phyloP scores from a whole-genome alignment of 768 basidiomycete genomes.

The Butyriboletus loyo region DNA sequence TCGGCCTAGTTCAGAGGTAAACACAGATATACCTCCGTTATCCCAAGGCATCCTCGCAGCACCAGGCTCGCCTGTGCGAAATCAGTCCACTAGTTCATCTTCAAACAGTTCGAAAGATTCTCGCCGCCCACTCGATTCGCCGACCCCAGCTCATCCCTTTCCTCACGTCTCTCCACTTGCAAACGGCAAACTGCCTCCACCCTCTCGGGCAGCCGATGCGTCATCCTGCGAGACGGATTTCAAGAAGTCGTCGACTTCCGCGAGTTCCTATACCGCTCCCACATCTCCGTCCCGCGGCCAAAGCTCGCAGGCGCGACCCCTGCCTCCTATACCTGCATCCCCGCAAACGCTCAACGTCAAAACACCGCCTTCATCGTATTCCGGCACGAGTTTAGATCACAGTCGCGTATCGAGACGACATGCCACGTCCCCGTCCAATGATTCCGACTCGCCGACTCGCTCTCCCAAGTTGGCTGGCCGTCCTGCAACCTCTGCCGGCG shows the following conservation, averaged over 20 bases:
- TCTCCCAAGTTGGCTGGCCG: slow-evolving; percentile 25
- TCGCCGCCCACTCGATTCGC: slow-evolving; percentile 19
- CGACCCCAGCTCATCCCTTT: slow-evolving; percentile 5
- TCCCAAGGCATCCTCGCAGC: slow-evolving; percentile 9
- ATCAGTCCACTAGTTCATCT: slow-evolving; percentile 22
- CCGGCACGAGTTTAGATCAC: slow-evolving; percentile 20
- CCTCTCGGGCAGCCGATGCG: not conserved
- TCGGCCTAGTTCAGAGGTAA: slow-evolving; percentile 24
- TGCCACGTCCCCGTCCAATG: not conserved
- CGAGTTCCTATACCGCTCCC: slow-evolving; percentile 7
- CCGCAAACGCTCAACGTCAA: slow-evolving; percentile 20
- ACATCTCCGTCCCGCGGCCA: slow-evolving; percentile 8
- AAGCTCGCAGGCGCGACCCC: slow-evolving; percentile 13
- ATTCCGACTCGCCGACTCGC: not conserved
- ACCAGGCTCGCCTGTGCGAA: slow-evolving; percentile 17
- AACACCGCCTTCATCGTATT: slow-evolving; percentile 16
- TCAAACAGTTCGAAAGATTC: slow-evolving; percentile 27
- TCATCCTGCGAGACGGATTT: slow-evolving; percentile 12
- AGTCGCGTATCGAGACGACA: slow-evolving; percentile 12
- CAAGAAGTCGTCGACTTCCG: slow-evolving; percentile 26
- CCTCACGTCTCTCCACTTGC: slow-evolving; percentile 11
- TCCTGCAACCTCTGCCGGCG: slow-evolving; percentile 41
- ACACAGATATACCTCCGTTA: slow-evolving; percentile 11
- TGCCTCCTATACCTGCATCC: slow-evolving; percentile 32
- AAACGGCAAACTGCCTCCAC: slow-evolving; percentile 10